phyloP scores from a whole-genome alignment of 1,284 basidiomycete genomes.

The Irpex sp. region DNA sequence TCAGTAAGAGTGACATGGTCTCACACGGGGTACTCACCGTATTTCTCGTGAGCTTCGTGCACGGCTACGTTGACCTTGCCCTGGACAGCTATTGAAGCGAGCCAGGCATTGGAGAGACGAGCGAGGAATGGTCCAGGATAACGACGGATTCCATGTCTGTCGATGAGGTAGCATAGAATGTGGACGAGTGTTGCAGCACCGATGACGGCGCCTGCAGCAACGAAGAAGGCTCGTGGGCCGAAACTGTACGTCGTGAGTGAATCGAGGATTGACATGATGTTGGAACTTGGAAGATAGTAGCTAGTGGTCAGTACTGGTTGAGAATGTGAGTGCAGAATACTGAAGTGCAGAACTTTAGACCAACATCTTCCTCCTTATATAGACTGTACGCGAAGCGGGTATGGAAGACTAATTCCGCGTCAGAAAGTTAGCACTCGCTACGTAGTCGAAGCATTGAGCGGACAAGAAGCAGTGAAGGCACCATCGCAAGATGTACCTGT shows the following conservation, averaged over 20 bases:
- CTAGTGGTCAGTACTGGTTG: background rate
- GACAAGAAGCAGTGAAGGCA: background rate
- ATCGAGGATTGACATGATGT: background rate
- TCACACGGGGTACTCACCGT: conserved; percentile 46
- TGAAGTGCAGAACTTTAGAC: background rate
- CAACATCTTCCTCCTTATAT: background rate
- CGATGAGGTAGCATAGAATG: conserved; percentile 52
- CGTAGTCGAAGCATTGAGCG: background rate
- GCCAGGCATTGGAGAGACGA: conserved; percentile 71
- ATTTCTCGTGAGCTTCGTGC: conserved; percentile 67
- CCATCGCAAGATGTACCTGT: background rate
- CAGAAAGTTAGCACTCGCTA: background rate
- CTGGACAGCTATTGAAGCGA: conserved; percentile 53
- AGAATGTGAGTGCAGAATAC: background rate
- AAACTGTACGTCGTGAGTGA: background rate
- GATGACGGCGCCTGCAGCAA: background rate
- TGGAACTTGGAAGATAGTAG: background rate
- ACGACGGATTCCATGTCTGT: conserved; percentile 49
- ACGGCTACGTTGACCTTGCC: conserved; percentile 72
- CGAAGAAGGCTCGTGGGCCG: background rate
- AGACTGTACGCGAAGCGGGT: background rate
- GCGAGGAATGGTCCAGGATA: conserved; percentile 73
- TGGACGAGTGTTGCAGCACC: conserved; percentile 19
- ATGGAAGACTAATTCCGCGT: background rate
- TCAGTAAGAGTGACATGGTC: background rate